phyloP scores from a whole-genome alignment of 345 rosid genomes.

The Camelina sativa region DNA sequence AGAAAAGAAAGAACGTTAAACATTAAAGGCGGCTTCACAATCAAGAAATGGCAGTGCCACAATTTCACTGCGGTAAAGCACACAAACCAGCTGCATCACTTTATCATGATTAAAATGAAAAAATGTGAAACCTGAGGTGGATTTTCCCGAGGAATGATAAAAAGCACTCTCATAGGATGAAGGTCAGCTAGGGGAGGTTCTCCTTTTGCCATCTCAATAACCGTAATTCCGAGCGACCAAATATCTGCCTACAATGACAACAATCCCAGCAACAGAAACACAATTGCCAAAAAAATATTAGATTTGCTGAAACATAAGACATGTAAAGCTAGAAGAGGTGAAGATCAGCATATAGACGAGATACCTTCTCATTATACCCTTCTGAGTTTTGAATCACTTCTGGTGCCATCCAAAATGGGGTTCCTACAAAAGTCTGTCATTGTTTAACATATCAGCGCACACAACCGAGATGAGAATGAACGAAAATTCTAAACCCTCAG shows the following conservation, averaged over 20 bases:
- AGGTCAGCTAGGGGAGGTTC: conserved; percentile 99
- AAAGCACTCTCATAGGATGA: conserved; percentile 99
- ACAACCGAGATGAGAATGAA: conserved; percentile 13
- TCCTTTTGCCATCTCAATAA: conserved; percentile 99
- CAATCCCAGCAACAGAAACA: conserved; percentile 18
- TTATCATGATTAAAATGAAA: conserved; percentile 36
- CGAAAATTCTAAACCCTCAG: conserved; percentile 10
- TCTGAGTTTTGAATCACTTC: conserved; percentile 98
- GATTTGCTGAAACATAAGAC: conserved; percentile 6
- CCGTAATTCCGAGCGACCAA: conserved; percentile 98
- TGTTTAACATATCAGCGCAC: conserved; percentile 53
- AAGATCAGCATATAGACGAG: conserved; percentile 11
- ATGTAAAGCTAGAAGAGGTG: conserved; percentile 26
- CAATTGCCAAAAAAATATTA: conserved; percentile 13
- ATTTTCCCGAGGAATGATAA: conserved; percentile 96
- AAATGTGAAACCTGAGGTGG: conserved; percentile 86
- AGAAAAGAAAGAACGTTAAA: conserved; percentile 30
- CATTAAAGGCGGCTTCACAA: conserved; percentile 22
- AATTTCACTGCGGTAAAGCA: neutral
- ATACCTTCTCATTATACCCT: conserved; percentile 96
- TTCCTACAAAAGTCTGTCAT: conserved; percentile 97
- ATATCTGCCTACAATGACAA: conserved; percentile 84
- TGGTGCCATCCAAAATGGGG: conserved; percentile 99
- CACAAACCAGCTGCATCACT: conserved; percentile 12
- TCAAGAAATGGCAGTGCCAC: conserved; percentile 15